phyloP scores from a whole-genome alignment of 352 stramenopile species.

The Phytopythium vexans region DNA sequence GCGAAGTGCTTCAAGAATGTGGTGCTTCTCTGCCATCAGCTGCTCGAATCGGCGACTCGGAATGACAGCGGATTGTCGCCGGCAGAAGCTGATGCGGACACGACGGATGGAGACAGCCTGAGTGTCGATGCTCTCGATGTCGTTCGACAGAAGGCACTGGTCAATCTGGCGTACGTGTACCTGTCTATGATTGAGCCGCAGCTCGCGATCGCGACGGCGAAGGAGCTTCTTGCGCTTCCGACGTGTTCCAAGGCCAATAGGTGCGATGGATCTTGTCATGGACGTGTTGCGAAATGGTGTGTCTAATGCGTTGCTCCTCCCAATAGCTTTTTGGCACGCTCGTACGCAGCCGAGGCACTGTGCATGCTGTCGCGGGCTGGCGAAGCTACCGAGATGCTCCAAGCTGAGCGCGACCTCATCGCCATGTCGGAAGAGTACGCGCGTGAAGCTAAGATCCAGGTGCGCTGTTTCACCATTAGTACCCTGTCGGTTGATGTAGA shows the following conservation, averaged over 20 bases:
- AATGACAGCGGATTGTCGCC: constrained; percentile 21
- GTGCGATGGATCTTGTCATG: constrained; percentile 15
- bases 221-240: constrained; percentile 67
- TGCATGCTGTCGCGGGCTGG: constrained; percentile 83
- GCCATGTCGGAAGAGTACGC: constrained; percentile 77
- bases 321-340: constrained; percentile 65
- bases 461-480: constrained; percentile 9
- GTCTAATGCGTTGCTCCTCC: not conserved
- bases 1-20: constrained; percentile 89
- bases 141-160: constrained; percentile 80
- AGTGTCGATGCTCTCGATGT: constrained; percentile 60
- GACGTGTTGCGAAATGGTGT: not conserved
- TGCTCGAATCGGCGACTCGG: constrained; percentile 39
- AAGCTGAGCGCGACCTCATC: constrained; percentile 74
- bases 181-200: constrained; percentile 90
- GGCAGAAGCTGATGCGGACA: constrained; percentile 14
- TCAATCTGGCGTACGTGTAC: constrained; percentile 89
- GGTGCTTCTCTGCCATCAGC: constrained; percentile 75
- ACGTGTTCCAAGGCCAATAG: constrained; percentile 70
- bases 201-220: constrained; percentile 77
- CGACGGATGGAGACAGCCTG: constrained; percentile 22
- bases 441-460: constrained; percentile 70
- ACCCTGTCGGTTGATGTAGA: not conserved
- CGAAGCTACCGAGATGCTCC: constrained; percentile 72
- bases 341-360: constrained; percentile 88